phyloP scores from a whole-genome alignment of 2,329 filamentous ascomycete genomes.

The Penicillium sp. region DNA sequence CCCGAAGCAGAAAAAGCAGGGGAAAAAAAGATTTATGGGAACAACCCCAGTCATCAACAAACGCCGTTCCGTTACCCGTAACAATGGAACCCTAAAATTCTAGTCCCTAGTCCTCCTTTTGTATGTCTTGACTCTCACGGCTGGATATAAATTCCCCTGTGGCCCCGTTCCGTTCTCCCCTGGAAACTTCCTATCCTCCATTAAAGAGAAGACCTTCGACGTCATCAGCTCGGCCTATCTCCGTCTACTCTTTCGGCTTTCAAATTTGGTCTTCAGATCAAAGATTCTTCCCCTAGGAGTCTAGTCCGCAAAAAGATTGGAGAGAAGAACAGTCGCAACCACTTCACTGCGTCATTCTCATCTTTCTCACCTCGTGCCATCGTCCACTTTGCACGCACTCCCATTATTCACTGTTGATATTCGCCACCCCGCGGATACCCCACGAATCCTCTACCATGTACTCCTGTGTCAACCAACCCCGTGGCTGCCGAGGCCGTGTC shows the following conservation, averaged over 20 bases:
- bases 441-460: constrained; percentile 34
- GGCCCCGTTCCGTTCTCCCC: constrained; percentile 13
- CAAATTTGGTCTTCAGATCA: no score
- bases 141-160: constrained; percentile 22
- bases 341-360: no score
- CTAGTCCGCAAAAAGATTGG: no score
- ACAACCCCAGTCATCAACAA: constrained; percentile 14
- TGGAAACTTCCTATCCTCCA: constrained; percentile 1
- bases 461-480: constrained; percentile 45
- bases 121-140: constrained; percentile 10
- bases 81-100: constrained; percentile 23
- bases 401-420: no score
- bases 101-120: constrained; percentile 10
- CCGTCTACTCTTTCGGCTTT: constrained; percentile 6
- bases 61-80: constrained; percentile 16
- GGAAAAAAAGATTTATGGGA: not conserved
- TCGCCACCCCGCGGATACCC: constrained; percentile 2
- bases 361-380: no score
- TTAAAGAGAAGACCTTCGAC: constrained; percentile 7
- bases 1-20: not conserved
- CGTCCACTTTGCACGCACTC: no score
- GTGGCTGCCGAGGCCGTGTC: constrained; percentile 44
- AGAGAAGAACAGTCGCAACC: no score
- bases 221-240: constrained; percentile 10
- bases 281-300: not conserved